These are phyloP conservation scores for Candida alai DNA, from an alignment of 805 yeast species.

Conservation along the genomic window DNA sequence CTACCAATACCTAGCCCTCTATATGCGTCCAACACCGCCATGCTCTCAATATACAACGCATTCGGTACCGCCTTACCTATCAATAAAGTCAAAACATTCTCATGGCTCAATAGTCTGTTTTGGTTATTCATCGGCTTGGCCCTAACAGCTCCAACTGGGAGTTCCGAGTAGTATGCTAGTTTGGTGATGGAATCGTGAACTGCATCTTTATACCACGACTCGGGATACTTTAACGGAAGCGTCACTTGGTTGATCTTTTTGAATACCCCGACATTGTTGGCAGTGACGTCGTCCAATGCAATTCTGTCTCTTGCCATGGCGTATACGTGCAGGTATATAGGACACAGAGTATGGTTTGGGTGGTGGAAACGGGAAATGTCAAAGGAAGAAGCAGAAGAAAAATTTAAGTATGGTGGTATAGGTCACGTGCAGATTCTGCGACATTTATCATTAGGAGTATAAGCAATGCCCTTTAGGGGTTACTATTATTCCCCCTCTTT, in stretches of 20 bases:
- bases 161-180: conserved; percentile 65
- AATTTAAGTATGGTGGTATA: no score
- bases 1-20: conserved; percentile 59
- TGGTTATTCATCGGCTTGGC: conserved; percentile 48
- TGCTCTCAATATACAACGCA: conserved; percentile 58
- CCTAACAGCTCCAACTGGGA: conserved; percentile 77
- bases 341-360: no score
- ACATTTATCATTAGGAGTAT: no score
- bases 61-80: conserved; percentile 38
- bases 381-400: no score
- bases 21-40: conserved; percentile 67
- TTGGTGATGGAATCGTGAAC: conserved; percentile 48
- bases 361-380: no score
- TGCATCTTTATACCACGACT: conserved; percentile 49
- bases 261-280: conserved; percentile 56
- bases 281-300: conserved; percentile 55
- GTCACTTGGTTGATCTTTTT: conserved; percentile 50
- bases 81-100: conserved; percentile 20
- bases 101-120: conserved; percentile 12
- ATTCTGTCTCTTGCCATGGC: conserved; percentile 37
- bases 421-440: no score
- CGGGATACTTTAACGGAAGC: conserved; percentile 51
- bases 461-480: no score
- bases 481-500: no score
- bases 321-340: no score